A percentile compares a stretch with the other conserved stretches of the same genome.
phyloP scores from a whole-genome alignment of 306 rosid genomes.

The Castanea sativa region DNA sequence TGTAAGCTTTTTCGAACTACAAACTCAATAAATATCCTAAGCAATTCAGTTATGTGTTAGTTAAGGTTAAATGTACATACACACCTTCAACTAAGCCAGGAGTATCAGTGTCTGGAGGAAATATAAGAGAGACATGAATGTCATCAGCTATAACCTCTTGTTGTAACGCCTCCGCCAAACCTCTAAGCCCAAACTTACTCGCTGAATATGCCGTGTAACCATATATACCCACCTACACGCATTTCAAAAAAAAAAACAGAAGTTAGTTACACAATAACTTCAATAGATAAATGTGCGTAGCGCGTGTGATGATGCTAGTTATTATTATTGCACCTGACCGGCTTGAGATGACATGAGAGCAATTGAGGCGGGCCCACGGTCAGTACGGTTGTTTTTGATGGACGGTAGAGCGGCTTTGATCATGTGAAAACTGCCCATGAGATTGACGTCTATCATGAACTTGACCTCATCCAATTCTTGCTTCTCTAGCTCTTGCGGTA shows the following conservation, averaged over 20 bases:
- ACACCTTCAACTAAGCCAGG: conserved; percentile 81
- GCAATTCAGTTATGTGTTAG: too few relatives aligned
- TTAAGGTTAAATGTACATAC: not conserved
- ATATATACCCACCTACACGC: conserved; percentile 70
- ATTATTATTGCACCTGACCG: conserved; percentile 57
- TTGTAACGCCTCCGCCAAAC: conserved; percentile 86
- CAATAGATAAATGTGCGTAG: too few relatives aligned
- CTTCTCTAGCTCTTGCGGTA: conserved; percentile 66
- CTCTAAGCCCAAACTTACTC: conserved; percentile 86
- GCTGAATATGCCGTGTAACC: conserved; percentile 92
- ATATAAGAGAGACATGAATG: conserved; percentile 77
- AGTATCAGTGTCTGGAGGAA: conserved; percentile 93
- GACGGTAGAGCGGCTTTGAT: conserved; percentile 80
- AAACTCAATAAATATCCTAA: too few relatives aligned
- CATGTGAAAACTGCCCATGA: conserved; percentile 69
- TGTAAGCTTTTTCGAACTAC: too few relatives aligned
- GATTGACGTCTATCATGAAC: conserved; percentile 79
- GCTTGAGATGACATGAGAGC: conserved; percentile 91
- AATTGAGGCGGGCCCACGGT: conserved; percentile 63
- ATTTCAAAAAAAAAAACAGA: not conserved
- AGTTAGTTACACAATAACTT: not conserved
- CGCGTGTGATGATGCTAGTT: not conserved
- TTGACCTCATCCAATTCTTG: conserved; percentile 71
- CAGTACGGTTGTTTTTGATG: conserved; percentile 51
- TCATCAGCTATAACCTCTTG: conserved; percentile 80